Base-by-base conservation (phyloP, 495 filamentous ascomycete species). In the Aspergillus avenaceus region DNA sequence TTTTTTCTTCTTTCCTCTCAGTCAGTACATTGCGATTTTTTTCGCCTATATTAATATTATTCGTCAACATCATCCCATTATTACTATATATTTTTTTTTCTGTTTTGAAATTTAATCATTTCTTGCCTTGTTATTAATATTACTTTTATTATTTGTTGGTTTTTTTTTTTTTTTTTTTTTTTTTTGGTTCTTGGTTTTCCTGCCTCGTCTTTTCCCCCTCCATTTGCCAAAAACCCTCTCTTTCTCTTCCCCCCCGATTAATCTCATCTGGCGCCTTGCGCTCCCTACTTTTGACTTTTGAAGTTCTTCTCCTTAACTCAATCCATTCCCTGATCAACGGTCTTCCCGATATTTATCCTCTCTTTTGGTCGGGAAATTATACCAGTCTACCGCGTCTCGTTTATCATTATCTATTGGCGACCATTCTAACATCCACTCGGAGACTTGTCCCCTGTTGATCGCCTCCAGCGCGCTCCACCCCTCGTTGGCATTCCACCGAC, bases 371-470 rank as follows among this genome's bases (percentile, higher is more conserved):
- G 25, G n/a, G 41, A 44, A 29, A 44, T 29, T n/a, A 28, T 16
- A 28, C 24, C 27, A 13, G 8, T 22, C 13, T 26, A 24, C 9
- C 21, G 19, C 32, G 14, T 48, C 23, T 40, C 45, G 27, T 38
- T 34, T 13, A 36, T 40, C 36, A n/a, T 16, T 38, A 5, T 6
- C 36, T 7, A 38, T 38, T 23, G 29, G 41, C 41, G 28, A 36
- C 31, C 22, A 14, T 25, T 21, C 31, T 38, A 24, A 50, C 44
- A 45, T 24, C n/a, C 44, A 36, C 25, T 37, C 38, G 43, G 47
- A 43, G 45, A 52, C 41, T 50, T 29, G 28, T 46, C 48, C 21
- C 47, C 49, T 56, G 53, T 52, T 44, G 44, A 47, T 52, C 47
- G 32, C 42, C 24, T 25, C 38, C 42, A 47, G 26, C 32, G 29